Evolutionary conservation across 2,329 filamentous ascomycete genomes (phyloP).

Genomic region (Colletotrichum tanaceti): DNA sequence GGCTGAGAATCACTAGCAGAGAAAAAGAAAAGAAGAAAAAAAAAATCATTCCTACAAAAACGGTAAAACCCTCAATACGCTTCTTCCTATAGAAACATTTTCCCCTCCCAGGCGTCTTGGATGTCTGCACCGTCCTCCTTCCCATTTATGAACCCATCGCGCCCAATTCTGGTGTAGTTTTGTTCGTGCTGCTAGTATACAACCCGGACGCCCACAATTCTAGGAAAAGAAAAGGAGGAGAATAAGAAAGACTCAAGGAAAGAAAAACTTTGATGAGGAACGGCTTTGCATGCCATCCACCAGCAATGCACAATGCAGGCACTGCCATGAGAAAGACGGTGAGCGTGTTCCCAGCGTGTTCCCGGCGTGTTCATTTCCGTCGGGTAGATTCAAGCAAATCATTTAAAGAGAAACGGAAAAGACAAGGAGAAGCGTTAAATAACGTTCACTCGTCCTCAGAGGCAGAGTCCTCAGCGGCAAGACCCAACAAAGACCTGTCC

Average conservation of each 20-base stretch:
- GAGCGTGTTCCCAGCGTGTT: too few relatives aligned
- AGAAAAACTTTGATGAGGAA: background rate
- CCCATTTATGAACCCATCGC: conserved; percentile 8
- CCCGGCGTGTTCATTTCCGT: background rate
- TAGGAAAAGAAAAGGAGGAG: conserved; percentile 7
- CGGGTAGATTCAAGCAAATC: too few relatives aligned
- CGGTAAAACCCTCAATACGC: background rate
- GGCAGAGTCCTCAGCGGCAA: conserved; percentile 33
- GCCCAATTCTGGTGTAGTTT: conserved; percentile 20
- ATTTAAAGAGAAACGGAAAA: background rate
- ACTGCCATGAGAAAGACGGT: background rate
- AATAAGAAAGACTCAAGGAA: background rate
- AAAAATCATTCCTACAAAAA: conserved; percentile 2
- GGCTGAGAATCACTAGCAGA: background rate
- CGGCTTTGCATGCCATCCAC: background rate
- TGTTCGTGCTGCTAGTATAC: conserved; percentile 31
- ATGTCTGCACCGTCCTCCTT: background rate
- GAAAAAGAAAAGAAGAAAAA: background rate
- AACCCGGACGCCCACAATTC: conserved; percentile 33
- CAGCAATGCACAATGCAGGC: background rate
- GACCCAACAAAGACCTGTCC: conserved; percentile 39
- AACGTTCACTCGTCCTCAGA: conserved; percentile 24
- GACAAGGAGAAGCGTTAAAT: background rate
- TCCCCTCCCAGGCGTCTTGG: background rate
- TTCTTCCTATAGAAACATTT: background rate